Conservation (phyloP, 1,284 basidiomycete genomes). For the Hypsizygus ulmarius region DNA sequence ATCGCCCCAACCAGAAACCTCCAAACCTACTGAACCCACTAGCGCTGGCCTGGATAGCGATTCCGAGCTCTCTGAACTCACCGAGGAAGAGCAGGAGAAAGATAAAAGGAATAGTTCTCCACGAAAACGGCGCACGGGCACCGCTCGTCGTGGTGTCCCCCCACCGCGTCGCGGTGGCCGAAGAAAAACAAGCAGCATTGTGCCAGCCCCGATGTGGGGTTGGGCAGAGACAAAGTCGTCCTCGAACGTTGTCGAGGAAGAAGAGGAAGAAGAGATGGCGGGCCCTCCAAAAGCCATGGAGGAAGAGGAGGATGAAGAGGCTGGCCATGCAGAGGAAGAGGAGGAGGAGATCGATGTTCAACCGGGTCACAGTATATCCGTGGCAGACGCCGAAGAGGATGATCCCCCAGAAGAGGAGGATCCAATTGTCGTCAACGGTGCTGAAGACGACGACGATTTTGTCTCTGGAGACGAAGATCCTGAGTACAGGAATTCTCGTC, state of each 20-base stretch:
- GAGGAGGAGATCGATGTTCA: slow-evolving; percentile 18
- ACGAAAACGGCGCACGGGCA: slow-evolving; percentile 11
- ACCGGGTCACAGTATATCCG: neutral
- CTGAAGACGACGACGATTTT: slow-evolving; percentile 20
- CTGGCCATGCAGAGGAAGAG: slow-evolving; percentile 15
- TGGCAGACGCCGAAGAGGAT: neutral
- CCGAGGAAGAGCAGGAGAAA: slow-evolving; percentile 69
- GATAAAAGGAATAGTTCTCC: slow-evolving; percentile 24
- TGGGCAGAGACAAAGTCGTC: slow-evolving; percentile 60
- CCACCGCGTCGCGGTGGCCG: slow-evolving; percentile 30
- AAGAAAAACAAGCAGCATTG: slow-evolving; percentile 63
- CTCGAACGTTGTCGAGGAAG: slow-evolving; percentile 42
- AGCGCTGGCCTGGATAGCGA: slow-evolving; percentile 53
- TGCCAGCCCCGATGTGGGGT: slow-evolving; percentile 75
- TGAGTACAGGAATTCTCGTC: slow-evolving; percentile 3
- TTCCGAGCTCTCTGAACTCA: slow-evolving; percentile 78
- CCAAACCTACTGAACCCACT: slow-evolving; percentile 28
- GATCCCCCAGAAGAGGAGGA: slow-evolving; percentile 22
- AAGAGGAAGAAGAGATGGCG: slow-evolving; percentile 54
- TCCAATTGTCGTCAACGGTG: slow-evolving; percentile 31
- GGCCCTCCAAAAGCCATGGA: slow-evolving; percentile 58
- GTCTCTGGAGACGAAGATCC: slow-evolving; percentile 16
- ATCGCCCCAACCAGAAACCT: slow-evolving; percentile 38
- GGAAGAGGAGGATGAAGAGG: slow-evolving; percentile 47
- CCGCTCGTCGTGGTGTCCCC: slow-evolving; percentile 19